Base-by-base conservation (phyloP, 2,329 filamentous ascomycete genomes). In the Byssochlamys sp. region DNA sequence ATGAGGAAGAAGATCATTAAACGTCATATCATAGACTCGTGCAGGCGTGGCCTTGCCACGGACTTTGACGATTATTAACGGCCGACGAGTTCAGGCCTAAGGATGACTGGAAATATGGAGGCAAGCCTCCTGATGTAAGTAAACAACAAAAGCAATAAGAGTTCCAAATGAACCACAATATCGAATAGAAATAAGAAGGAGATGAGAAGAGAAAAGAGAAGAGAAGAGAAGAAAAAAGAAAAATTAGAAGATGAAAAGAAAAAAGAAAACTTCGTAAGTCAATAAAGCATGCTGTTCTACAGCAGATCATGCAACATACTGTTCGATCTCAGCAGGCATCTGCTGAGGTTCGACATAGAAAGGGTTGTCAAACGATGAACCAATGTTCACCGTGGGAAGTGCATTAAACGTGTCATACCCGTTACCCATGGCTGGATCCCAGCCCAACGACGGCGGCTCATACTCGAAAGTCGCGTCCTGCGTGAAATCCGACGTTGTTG, bases 231-330 rank as follows among this genome's bases (percentile, higher is more conserved):
- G 55, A 55, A 33, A 10, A 53, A 50, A 55, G 50, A 50, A 33
- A 53, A 57, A 56, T 53, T 26, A 57, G 11, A 56, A 55, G 59
- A 59, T 11, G 57, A 53, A 26, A 62, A 45, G 52, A 56, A 57
- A 59, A 57, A 28, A 57, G 54, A 52, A 59, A 55, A 56, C 39
- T 45, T 45, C 39, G 39, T 45, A 60, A 57, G 33, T 56, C 55
- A 52, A 56, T 55, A 54, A 62, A 58, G 61, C 24, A 58, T 51
- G 55, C 57, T 59, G 62, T 63, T 67, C 64, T 63, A 66, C 67
- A 62, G 61, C 61, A 59, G 62, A 63, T 73, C 67, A 70, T 63
- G 71, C 65, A 62, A 68, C 66, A 67, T 70, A 74, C 58, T 69
- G 67, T 60, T 71, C 70, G 57, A 71, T 62, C 60, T 71, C 72